Percentiles rank a stretch among this genome's conserved stretches.
Conservation (phyloP, 2,329 filamentous ascomycete genomes). For the Trichoderma atroviride region DNA sequence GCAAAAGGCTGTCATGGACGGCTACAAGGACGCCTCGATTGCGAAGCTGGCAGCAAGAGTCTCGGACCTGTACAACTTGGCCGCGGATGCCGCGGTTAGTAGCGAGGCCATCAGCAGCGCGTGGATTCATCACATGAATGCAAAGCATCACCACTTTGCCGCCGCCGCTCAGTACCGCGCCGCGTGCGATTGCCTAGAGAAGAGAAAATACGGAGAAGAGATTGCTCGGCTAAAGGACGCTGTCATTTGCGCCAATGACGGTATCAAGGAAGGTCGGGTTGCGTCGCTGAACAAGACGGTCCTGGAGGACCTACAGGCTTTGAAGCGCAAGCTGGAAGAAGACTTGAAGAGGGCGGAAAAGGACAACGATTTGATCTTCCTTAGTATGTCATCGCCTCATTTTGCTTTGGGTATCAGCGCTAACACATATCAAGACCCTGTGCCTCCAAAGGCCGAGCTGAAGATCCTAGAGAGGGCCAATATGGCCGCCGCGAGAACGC, state of each 20-base stretch:
- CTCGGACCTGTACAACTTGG: slow-evolving; percentile 84
- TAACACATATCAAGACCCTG: slow-evolving; percentile 68
- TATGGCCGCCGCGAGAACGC: slow-evolving; percentile 81
- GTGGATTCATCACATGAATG: slow-evolving; percentile 97
- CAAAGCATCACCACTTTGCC: slow-evolving; percentile 96
- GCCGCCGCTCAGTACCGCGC: slow-evolving; percentile 92
- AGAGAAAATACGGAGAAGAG: slow-evolving; percentile 93
- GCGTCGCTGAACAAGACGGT: slow-evolving; percentile 80
- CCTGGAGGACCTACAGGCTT: slow-evolving; percentile 75
- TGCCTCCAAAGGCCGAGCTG: slow-evolving; percentile 86
- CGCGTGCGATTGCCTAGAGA: slow-evolving; percentile 88
- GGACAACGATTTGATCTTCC: slow-evolving; percentile 95
- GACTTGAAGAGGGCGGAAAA: slow-evolving; percentile 91
- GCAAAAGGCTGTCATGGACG: slow-evolving; percentile 94
- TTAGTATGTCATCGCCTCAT: slow-evolving; percentile 55
- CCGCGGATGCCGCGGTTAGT: slow-evolving; percentile 82
- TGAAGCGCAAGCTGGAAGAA: slow-evolving; percentile 82
- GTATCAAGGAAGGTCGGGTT: slow-evolving; percentile 75
- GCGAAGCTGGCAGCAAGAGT: slow-evolving; percentile 87
- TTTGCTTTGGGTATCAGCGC: slow-evolving; percentile 20
- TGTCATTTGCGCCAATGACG: slow-evolving; percentile 79
- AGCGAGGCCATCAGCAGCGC: slow-evolving; percentile 88
- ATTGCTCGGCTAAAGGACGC: slow-evolving; percentile 84
- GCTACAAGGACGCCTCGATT: slow-evolving; percentile 88
- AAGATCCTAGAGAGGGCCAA: slow-evolving; percentile 82